phyloP scores from a whole-genome alignment of 1,284 basidiomycete species.

The Trametes sp. region DNA sequence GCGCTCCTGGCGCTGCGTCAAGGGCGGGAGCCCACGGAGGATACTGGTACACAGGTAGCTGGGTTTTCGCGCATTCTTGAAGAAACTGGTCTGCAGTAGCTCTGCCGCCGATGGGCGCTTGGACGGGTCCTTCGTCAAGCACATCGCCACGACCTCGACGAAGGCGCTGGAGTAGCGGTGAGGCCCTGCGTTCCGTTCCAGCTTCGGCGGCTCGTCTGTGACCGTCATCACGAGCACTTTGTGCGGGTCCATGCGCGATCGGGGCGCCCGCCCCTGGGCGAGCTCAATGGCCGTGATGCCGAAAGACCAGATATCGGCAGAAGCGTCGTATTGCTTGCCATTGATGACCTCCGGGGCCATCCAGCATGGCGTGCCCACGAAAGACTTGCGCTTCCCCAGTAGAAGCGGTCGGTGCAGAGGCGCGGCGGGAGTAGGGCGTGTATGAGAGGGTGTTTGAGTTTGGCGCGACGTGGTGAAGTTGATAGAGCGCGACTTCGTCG shows the following conservation, averaged over 20 bases:
- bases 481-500: slow-evolving; percentile 31
- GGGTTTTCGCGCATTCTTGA: slow-evolving; percentile 79
- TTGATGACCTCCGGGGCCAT: slow-evolving; percentile 94
- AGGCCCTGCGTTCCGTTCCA: slow-evolving; percentile 76
- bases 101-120: slow-evolving; percentile 82
- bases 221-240: slow-evolving; percentile 81
- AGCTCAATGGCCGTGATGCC: slow-evolving; percentile 91
- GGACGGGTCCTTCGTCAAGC: slow-evolving; percentile 83
- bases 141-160: slow-evolving; percentile 83
- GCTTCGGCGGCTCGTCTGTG: slow-evolving; percentile 74
- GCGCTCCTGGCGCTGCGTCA: slow-evolving; percentile 75
- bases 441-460: slow-evolving; percentile 3
- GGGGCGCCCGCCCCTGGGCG: slow-evolving; percentile 82
- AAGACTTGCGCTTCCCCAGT: slow-evolving; percentile 80
- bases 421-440: slow-evolving; percentile 26
- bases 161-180: slow-evolving; percentile 84
- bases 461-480: slow-evolving; percentile 13
- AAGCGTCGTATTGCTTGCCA: slow-evolving; percentile 83
- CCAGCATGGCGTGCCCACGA: slow-evolving; percentile 95
- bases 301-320: slow-evolving; percentile 92
- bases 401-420: slow-evolving; percentile 36
- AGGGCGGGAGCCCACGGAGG: slow-evolving; percentile 74
- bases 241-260: slow-evolving; percentile 78
- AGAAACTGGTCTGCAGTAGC: slow-evolving; percentile 82
- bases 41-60: slow-evolving; percentile 78